Conservation (phyloP, 768 basidiomycete species). For the Amanita subjunquillea region DNA sequence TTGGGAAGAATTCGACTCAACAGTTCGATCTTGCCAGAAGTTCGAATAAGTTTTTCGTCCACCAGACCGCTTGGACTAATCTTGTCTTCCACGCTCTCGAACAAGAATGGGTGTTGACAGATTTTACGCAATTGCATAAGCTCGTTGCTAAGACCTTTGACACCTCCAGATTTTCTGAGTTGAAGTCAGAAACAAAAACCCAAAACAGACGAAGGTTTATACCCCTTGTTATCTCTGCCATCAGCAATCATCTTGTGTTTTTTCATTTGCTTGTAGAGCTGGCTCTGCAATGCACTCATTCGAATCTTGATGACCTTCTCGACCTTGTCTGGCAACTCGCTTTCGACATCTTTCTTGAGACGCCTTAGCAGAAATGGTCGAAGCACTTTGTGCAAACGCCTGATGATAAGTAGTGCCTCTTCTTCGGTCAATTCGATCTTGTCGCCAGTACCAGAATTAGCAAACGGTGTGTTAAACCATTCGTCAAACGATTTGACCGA, state of each 20-base stretch:
- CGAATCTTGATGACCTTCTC: conserved; percentile 96
- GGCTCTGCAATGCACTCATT: conserved; percentile 87
- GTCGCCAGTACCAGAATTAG: conserved; percentile 94
- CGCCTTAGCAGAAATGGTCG: conserved; percentile 88
- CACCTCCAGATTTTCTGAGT: conserved; percentile 57
- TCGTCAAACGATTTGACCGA: conserved; percentile 99
- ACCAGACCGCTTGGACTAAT: conserved; percentile 76
- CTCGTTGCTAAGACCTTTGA: conserved; percentile 88
- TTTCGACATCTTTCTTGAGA: conserved; percentile 95
- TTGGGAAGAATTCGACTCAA: conserved; percentile 89
- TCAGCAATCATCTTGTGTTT: conserved; percentile 96
- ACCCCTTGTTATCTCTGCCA: conserved; percentile 71
- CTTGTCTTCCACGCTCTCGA: conserved; percentile 90
- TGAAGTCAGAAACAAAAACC: background rate
- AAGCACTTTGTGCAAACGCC: conserved; percentile 92
- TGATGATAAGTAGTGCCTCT: conserved; percentile 95
- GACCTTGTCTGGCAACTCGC: conserved; percentile 91
- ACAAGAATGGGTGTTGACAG: conserved; percentile 95
- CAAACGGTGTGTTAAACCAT: conserved; percentile 99
- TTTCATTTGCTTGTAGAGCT: conserved; percentile 96
- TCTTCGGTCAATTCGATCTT: conserved; percentile 99
- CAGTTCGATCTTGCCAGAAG: conserved; percentile 90
- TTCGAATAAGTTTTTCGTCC: conserved; percentile 77
- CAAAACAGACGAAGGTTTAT: conserved; percentile 14
- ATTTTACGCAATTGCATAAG: conserved; percentile 98